These are phyloP conservation scores for Eucalyptus sp. DNA, from an alignment of 345 rosid genomes.

Conservation along the genomic window DNA sequence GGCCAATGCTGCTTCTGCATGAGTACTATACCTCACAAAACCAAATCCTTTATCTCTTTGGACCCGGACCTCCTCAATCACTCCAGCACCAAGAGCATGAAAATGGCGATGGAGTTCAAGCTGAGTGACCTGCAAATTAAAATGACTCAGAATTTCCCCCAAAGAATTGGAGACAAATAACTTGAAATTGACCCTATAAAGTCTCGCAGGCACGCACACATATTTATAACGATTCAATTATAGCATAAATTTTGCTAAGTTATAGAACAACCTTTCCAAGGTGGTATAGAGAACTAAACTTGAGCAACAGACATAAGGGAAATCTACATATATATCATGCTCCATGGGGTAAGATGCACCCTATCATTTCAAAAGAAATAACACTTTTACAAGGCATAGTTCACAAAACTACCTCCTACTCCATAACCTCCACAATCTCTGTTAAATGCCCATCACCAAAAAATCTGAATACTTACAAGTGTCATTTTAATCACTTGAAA, in stretches of 20 bases:
- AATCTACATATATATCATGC: neutral
- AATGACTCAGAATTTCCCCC: neutral
- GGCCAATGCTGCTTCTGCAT: slow-evolving; percentile 83
- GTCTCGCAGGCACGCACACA: fast-evolving
- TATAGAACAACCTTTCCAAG: neutral
- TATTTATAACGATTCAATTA: neutral
- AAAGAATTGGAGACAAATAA: neutral
- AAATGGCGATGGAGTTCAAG: slow-evolving; percentile 87
- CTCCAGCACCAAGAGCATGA: slow-evolving; percentile 82
- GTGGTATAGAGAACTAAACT: neutral
- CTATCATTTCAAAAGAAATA: neutral
- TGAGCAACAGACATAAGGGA: neutral
- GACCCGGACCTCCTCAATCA: slow-evolving; percentile 86
- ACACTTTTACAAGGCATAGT: neutral
- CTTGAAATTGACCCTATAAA: neutral
- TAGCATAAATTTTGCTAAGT: neutral
- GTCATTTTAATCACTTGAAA: neutral
- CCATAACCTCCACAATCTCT: neutral
- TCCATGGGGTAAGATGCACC: neutral
- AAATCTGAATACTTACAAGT: neutral
- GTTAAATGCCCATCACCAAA: neutral
- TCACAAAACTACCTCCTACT: fast-evolving
- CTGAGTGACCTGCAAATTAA: slow-evolving; percentile 59
- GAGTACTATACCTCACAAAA: slow-evolving; percentile 80
- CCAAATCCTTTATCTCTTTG: slow-evolving; percentile 98